Evolutionary conservation across 345 rosid species (phyloP).

Genomic region (Gossypium rotundifolium): DNA sequence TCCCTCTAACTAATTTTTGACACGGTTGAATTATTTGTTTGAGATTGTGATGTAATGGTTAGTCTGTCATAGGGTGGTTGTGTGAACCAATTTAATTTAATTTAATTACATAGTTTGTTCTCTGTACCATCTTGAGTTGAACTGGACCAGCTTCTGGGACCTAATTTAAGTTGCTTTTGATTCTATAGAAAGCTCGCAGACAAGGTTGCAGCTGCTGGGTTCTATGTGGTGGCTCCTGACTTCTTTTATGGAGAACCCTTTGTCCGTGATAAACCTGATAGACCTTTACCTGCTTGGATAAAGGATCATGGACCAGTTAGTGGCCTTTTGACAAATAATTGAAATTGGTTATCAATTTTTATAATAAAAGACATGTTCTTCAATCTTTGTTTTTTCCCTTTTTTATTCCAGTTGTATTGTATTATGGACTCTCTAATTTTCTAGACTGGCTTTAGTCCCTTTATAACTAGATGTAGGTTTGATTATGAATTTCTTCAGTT

Average conservation of each 20-base stretch:
- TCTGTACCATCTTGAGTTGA: neutral
- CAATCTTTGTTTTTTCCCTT: neutral
- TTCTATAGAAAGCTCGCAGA: conserved; percentile 62
- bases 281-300: conserved; percentile 47
- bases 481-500: neutral
- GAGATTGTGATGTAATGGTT: neutral
- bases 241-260: conserved; percentile 59
- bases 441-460: neutral
- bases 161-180: conserved; percentile 13
- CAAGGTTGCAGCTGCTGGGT: conserved; percentile 74
- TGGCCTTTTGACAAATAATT: conserved; percentile 10
- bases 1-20: neutral
- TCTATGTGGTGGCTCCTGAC: conserved; percentile 64
- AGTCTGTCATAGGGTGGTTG: neutral
- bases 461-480: neutral
- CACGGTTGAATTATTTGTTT: neutral
- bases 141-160: neutral
- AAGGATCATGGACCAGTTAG: conserved; percentile 62
- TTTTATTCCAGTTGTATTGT: neutral
- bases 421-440: neutral
- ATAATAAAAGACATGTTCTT: too few species aligned
- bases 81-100: neutral
- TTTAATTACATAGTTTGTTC: neutral
- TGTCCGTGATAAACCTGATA: conserved; percentile 31
- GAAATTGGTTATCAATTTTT: neutral